phyloP scores from a whole-genome alignment of 176 grass and related monocot species.

The Pharus latifolius region DNA sequence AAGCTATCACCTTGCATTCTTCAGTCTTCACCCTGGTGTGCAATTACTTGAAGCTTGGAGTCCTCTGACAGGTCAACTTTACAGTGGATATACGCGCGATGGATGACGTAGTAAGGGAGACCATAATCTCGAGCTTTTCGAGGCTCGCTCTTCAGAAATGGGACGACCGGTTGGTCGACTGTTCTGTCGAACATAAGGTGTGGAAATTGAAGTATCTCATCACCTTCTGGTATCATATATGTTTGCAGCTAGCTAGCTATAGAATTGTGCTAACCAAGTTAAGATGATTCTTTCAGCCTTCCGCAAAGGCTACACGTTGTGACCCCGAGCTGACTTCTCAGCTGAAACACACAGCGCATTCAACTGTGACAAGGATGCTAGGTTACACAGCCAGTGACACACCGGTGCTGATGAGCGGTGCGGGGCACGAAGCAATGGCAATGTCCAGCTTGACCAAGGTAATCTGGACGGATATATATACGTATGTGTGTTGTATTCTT shows the following conservation, averaged over 20 bases:
- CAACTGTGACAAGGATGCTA: conserved; percentile 22
- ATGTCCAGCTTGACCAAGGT: conserved; percentile 84
- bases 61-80: conserved; percentile 57
- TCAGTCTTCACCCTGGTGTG: neutral
- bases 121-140: conserved; percentile 71
- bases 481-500: neutral
- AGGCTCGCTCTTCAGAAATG: conserved; percentile 51
- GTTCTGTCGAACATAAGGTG: conserved; percentile 72
- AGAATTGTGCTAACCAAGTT: neutral
- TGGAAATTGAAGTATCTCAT: neutral
- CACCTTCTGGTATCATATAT: neutral
- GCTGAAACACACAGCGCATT: conserved; percentile 46
- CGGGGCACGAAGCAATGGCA: conserved; percentile 92
- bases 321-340: conserved; percentile 46
- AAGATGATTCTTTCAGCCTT: conserved; percentile 41
- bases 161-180: conserved; percentile 58
- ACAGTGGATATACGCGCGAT: conserved; percentile 83
- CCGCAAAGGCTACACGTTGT: conserved; percentile 49
- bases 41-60: neutral
- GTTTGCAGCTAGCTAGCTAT: neutral
- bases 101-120: conserved; percentile 63
- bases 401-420: conserved; percentile 89
- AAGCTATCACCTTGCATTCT: neutral
- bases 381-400: neutral
- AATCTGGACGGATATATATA: too few species aligned